Conservation (phyloP, 2,329 filamentous ascomycete species). For the Pseudogymnoascus sp. region DNA sequence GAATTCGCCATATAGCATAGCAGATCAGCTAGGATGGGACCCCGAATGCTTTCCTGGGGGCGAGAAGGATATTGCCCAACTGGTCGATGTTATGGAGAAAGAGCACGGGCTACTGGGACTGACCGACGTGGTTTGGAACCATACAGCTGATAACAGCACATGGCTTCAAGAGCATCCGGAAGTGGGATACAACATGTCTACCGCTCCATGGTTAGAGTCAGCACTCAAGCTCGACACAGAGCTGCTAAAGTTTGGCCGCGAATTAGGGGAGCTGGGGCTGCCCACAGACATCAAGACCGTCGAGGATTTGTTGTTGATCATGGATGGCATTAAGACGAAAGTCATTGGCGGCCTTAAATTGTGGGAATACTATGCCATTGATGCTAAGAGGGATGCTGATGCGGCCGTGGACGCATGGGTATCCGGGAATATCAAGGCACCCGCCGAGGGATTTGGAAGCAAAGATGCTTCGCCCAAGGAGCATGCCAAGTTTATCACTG, state of each 20-base stretch:
- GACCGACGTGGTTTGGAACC: constrained; percentile 96
- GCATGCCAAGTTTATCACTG: constrained; percentile 47
- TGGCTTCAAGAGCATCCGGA: constrained; percentile 95
- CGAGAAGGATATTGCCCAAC: constrained; percentile 66
- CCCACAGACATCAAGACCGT: constrained; percentile 63
- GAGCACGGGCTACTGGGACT: constrained; percentile 78
- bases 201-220: constrained; percentile 68
- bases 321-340: constrained; percentile 73
- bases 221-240: constrained; percentile 72
- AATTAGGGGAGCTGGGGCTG: constrained; percentile 59
- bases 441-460: constrained; percentile 42
- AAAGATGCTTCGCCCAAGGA: constrained; percentile 46
- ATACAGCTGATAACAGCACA: constrained; percentile 89
- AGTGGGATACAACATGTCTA: constrained; percentile 86
- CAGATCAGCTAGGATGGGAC: constrained; percentile 85
- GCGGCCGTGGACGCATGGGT: constrained; percentile 66
- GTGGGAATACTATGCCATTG: constrained; percentile 88
- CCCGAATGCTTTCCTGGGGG: constrained; percentile 72
- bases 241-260: constrained; percentile 55
- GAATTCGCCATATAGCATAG: constrained; percentile 96
- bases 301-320: constrained; percentile 70
- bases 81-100: constrained; percentile 75
- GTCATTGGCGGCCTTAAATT: constrained; percentile 70
- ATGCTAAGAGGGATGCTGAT: constrained; percentile 65
- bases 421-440: constrained; percentile 46